Evolutionary conservation across 805 yeast species (phyloP), one percentile per base, ranked within the genome.

Genomic region (Saccharomycopsis amapae): DNA sequence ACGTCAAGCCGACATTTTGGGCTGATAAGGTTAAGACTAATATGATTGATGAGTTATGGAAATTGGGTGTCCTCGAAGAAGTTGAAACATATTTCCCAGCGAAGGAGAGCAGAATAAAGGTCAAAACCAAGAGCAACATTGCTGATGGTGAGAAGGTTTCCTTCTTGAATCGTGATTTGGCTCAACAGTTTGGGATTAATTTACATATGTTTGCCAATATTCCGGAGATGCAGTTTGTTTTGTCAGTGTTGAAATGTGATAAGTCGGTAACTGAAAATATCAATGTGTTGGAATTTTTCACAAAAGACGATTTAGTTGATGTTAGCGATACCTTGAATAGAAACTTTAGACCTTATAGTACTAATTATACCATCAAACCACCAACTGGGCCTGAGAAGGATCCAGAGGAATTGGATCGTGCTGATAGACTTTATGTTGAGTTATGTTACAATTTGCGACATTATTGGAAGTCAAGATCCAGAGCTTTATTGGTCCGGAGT

Each of bases 171-270:
- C 68, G 88, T 50, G 93, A 84, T 52, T 57, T 81, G 17, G 80
- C 85, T 1, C 93, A 84, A 56, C 89, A 83, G 57, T 82, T 84
- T 62, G 87, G 87, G 34, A 84, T 84, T 55, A 84, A 84, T 56
- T 66, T 84, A 45, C 89, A 84, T 56, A 68, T 75, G 57, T 83
- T 75, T 59, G 73, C 78, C 17, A 62, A 62, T 25, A 57, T 72
- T 28, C 57, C 73, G 2, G 87, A 75, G 36, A 75, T 69, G 22
- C 79, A 76, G 35, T 66, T 84, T 48, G 68, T 81, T 2, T 44
- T 53, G 3, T 74, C 72, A 56, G 76, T 83, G 2, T 66, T 84
- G 47, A 58, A 65, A 28, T 84, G 94, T 65, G 86, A 81, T 49
- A 62, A 64, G 24, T 72, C 71, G 7, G 65, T 83, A 4, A 56